Evolutionary conservation across 805 yeast species (phyloP).

Genomic region (Cyberlindnera mississippiensis): DNA sequence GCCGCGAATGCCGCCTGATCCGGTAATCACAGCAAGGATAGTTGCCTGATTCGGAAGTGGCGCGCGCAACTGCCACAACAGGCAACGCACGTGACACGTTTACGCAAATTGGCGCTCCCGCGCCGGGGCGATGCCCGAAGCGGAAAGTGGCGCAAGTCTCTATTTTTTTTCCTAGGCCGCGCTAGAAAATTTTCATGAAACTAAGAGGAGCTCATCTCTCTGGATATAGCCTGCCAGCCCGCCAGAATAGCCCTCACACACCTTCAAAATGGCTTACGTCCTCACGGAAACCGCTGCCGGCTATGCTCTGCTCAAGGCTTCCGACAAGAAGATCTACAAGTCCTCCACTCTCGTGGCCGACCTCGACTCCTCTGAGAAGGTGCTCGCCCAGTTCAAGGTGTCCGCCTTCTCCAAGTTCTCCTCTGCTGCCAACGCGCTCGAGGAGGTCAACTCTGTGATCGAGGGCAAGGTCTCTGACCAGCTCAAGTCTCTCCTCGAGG

Average conservation of each 20-base stretch:
- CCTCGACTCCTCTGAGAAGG: constrained; percentile 78
- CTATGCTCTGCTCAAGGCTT: constrained; percentile 94
- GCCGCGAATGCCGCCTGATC: too few relatives aligned
- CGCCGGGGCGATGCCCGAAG: too few relatives aligned
- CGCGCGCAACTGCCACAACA: background rate
- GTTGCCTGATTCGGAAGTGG: constrained; percentile 7
- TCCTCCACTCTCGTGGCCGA: constrained; percentile 70
- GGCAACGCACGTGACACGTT: constrained; percentile 8
- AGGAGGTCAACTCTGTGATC: constrained; percentile 86
- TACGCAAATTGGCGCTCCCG: constrained; percentile 9
- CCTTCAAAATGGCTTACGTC: constrained; percentile 65
- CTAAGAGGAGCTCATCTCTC: constrained; percentile 9
- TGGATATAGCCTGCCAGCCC: background rate
- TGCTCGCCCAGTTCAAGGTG: constrained; percentile 84
- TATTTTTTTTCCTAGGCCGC: constrained; percentile 1
- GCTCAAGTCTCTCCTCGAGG: constrained; percentile 71
- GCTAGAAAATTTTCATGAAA: constrained; percentile 15
- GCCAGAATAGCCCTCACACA: background rate
- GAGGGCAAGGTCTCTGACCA: constrained; percentile 92
- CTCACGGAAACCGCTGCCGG: constrained; percentile 99
- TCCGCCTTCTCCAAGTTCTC: constrained; percentile 93
- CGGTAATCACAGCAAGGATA: too few relatives aligned
- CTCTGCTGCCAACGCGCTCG: constrained; percentile 93
- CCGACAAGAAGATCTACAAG: constrained; percentile 95
- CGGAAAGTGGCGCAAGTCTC: background rate